phyloP scores from a whole-genome alignment of 1,284 basidiomycete species.

The Tilletia caries region DNA sequence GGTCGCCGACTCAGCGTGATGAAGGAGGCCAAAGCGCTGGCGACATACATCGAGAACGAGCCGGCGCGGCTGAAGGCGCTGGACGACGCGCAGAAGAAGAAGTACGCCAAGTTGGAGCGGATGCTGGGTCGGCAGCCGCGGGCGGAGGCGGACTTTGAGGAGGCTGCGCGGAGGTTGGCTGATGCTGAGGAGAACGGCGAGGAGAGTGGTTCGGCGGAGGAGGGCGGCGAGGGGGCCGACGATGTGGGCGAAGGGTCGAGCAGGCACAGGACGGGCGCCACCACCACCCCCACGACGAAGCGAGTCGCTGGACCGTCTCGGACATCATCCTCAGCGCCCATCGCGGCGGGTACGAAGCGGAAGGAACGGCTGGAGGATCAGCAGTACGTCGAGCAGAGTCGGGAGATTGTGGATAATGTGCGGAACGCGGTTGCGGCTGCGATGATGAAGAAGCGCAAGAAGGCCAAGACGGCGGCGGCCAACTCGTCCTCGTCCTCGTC shows the following conservation, averaged over 20 bases:
- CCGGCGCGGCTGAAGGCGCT: slow-evolving; percentile 72
- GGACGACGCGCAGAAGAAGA: slow-evolving; percentile 65
- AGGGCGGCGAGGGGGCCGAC: slow-evolving; percentile 52
- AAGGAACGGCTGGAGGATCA: slow-evolving; percentile 75
- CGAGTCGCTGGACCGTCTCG: no score
- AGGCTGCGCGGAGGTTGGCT: slow-evolving; percentile 43
- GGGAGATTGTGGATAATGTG: slow-evolving; percentile 86
- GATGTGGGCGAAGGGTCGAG: slow-evolving; percentile 5
- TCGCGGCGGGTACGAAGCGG: slow-evolving; percentile 67
- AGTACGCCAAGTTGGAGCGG: slow-evolving; percentile 75
- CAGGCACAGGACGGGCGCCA: slow-evolving; percentile 52
- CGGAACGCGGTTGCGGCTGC: slow-evolving; percentile 79
- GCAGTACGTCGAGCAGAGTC: slow-evolving; percentile 85
- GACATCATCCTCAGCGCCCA: neutral
- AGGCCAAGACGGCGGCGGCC: slow-evolving; percentile 18
- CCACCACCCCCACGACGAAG: neutral
- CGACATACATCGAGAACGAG: slow-evolving; percentile 81
- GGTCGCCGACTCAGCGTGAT: slow-evolving; percentile 86
- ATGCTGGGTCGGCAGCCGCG: slow-evolving; percentile 42
- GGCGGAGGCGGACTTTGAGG: slow-evolving; percentile 51
- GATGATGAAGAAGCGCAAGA: slow-evolving; percentile 35
- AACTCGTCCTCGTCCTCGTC: neutral
- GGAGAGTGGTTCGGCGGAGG: slow-evolving; percentile 29
- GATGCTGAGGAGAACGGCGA: slow-evolving; percentile 43
- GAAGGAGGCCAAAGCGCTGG: slow-evolving; percentile 92